These are phyloP conservation scores for Phytophthora hibernalis DNA, from an alignment of 352 stramenopile species.

Conservation along the genomic window DNA sequence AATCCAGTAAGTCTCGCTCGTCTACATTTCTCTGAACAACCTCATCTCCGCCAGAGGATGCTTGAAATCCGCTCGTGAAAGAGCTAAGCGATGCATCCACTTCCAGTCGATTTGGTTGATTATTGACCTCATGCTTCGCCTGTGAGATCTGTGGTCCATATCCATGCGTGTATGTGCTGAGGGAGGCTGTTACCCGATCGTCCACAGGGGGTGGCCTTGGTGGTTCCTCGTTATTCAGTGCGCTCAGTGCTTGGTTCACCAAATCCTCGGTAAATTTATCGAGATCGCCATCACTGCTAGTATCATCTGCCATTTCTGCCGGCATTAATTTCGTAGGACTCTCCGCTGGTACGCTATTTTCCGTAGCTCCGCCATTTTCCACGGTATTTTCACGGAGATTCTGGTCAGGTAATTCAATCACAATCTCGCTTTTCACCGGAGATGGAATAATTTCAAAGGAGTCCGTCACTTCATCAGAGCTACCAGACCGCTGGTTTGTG, in stretches of 20 bases:
- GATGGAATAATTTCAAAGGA: neutral
- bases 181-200: slow-evolving; percentile 15
- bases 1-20: slow-evolving; percentile 23
- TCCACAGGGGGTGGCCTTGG: slow-evolving; percentile 9
- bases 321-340: neutral
- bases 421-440: neutral
- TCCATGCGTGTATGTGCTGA: slow-evolving; percentile 20
- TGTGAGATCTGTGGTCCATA: slow-evolving; percentile 3
- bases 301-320: neutral
- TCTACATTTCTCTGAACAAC: neutral
- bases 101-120: neutral
- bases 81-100: slow-evolving; percentile 48
- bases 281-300: slow-evolving; percentile 9
- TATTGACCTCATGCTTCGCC: neutral
- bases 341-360: neutral
- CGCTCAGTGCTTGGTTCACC: slow-evolving; percentile 35
- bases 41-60: neutral
- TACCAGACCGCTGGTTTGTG: neutral
- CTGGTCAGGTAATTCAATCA: neutral
- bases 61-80: slow-evolving; percentile 52
- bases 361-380: neutral
- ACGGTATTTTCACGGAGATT: neutral
- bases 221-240: slow-evolving; percentile 42
- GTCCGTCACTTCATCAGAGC: neutral
- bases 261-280: slow-evolving; percentile 23